Base-by-base conservation (phyloP, 2,329 filamentous ascomycete species). In the Bipolaris oryzae region DNA sequence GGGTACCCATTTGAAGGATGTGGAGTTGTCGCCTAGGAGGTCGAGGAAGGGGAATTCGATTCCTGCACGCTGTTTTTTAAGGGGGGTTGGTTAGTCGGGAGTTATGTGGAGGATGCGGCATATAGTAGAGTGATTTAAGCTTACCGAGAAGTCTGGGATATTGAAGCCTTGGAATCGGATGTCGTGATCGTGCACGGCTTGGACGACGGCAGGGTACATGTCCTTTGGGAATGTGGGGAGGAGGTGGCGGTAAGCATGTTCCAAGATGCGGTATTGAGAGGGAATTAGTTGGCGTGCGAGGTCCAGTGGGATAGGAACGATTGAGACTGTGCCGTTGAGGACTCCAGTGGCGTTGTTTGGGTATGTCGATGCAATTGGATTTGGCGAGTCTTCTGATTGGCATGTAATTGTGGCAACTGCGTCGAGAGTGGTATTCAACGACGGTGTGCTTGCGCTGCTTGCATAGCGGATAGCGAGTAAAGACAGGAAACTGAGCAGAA, bases 21-120 rank as follows among this genome's bases (percentile, higher is more conserved):
- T 80, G 58, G 77, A 72, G 33, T 79, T 80, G 68, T 85, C 82
- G 47, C 77, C 75, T 2, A 84, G 72, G 5, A 83, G 65, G 64
- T 85, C 83, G 35, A 86, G 57, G 66, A 86, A 86, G 0, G 84
- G 84, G 55, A 85, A 86, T 60, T 82, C 80, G 57, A 84, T 79
- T 7, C 80, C 78, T 16, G 80, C 73, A 35, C 80, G 80, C 83
- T 85, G 50, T 5, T 18, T n/a, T n/a, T n/a, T n/a, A n/a, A n/a
- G n/a, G n/a, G n/a, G n/a, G n/a, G n/a, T n/a, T n/a, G n/a, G n/a
- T n/a, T n/a, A n/a, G n/a, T n/a, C n/a, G n/a, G n/a, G n/a, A n/a
- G n/a, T n/a, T n/a, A n/a, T n/a, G n/a, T n/a, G n/a, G n/a, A n/a
- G n/a, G n/a, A n/a, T n/a, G n/a, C n/a, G n/a, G n/a, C n/a, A n/a